Percentiles rank a stretch among this genome's conserved stretches.
phyloP scores from a whole-genome alignment of 768 basidiomycete species.

The Boletus subcaerulescens region DNA sequence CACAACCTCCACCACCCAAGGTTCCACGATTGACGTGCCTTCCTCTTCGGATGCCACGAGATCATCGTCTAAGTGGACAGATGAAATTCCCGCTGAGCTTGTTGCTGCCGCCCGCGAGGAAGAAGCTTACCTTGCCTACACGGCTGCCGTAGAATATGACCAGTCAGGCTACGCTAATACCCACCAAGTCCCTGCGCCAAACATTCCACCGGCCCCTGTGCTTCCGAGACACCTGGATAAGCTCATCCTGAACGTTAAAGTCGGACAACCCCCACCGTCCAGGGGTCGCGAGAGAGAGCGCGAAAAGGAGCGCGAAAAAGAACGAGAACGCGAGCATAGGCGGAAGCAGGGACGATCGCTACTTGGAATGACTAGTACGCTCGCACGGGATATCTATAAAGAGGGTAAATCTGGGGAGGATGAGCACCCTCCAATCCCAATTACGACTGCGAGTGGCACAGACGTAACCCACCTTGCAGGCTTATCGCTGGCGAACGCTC shows the following conservation, averaged over 20 bases:
- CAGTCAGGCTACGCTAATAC: conserved; percentile 36
- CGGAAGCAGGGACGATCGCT: conserved; percentile 32
- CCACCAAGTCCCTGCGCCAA: conserved; percentile 55
- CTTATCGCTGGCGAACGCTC: conserved; percentile 24
- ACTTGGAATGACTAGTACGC: conserved; percentile 35
- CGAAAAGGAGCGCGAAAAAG: conserved; percentile 35
- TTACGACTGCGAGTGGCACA: conserved; percentile 39
- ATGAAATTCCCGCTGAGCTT: conserved; percentile 72
- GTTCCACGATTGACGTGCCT: conserved; percentile 26
- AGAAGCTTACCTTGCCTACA: conserved; percentile 62
- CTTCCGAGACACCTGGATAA: conserved; percentile 92
- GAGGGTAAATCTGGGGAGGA: conserved; percentile 21
- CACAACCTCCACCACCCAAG: conserved; percentile 34
- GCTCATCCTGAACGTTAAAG: conserved; percentile 74
- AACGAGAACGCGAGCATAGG: conserved; percentile 31
- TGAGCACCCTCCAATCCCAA: conserved; percentile 30
- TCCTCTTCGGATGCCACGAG: conserved; percentile 31
- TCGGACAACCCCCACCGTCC: conserved; percentile 31
- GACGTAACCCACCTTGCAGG: conserved; percentile 34
- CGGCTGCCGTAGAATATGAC: conserved; percentile 32
- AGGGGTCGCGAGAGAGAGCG: conserved; percentile 35
- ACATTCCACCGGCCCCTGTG: conserved; percentile 83
- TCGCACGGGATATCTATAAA: conserved; percentile 26
- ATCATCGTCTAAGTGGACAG: conserved; percentile 60
- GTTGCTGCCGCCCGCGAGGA: conserved; percentile 80